Percentiles rank a stretch among this genome's conserved stretches.
Evolutionary conservation across 371 early-diverging fungal species (phyloP).

Genomic region (Zopfochytrium polystomum): DNA sequence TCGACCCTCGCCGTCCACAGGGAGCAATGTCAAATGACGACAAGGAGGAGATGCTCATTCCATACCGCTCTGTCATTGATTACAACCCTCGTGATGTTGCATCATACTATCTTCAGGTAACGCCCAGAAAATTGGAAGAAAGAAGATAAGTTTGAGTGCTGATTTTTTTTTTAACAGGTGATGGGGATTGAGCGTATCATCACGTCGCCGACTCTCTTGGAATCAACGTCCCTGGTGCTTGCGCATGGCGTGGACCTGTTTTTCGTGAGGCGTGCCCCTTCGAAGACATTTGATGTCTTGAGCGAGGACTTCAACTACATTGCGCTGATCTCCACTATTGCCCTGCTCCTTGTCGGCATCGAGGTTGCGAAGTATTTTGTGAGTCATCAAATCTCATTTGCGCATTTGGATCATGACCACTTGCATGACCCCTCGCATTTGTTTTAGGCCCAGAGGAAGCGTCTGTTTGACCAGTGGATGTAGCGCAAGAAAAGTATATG

Average conservation of each 20-base stretch:
- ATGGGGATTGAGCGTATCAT: constrained; percentile 63
- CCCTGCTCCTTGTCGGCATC: constrained; percentile 68
- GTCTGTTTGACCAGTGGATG: constrained; percentile 28
- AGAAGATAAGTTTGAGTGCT: not conserved
- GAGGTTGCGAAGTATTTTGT: constrained; percentile 38
- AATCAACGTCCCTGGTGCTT: constrained; percentile 88
- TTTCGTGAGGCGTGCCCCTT: constrained; percentile 76
- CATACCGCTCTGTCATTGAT: constrained; percentile 69
- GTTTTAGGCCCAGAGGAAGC: constrained; percentile 19
- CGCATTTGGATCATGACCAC: not conserved
- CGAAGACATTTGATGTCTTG: constrained; percentile 86
- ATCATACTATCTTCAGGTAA: constrained; percentile 66
- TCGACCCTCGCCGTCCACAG: constrained; percentile 83
- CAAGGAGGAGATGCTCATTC: constrained; percentile 79
- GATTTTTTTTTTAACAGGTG: constrained; percentile 37
- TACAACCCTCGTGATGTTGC: constrained; percentile 71
- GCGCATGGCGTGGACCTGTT: constrained; percentile 88
- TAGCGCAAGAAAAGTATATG: no score
- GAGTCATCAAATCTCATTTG: constrained; percentile 12
- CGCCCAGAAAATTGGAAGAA: no score
- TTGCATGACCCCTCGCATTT: not conserved
- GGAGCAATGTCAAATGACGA: constrained; percentile 51
- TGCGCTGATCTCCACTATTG: constrained; percentile 75
- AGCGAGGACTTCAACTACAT: constrained; percentile 86
- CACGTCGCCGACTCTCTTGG: constrained; percentile 74